Base-by-base conservation (phyloP, 1,284 basidiomycete genomes). In the Rhodotorula sp. region DNA sequence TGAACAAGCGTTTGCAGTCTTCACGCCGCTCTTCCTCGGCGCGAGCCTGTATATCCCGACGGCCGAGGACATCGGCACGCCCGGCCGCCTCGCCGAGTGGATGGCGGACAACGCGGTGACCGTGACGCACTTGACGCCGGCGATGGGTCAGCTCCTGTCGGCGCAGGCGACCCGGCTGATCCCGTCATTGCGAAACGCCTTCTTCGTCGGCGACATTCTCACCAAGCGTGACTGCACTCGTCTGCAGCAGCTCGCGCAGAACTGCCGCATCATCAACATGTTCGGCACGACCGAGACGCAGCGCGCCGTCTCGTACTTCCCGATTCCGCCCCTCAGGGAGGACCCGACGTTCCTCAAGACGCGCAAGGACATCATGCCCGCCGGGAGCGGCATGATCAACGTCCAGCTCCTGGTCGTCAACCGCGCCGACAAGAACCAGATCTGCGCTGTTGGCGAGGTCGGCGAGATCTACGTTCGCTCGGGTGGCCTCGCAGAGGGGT, bases 201-300 rank as follows among this genome's bases (percentile, higher is more conserved):
- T 99, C 85, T 99, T 99, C 80, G 97, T 99, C 68, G 97, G 97
- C n/a, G 97, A 99, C 80, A 90, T 99, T 48, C 88, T 99, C 70
- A 99, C 97, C 77, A 99, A 99, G 84, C 91, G 97, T 60, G 97
- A 99, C 82, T 99, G 97, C 82, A 88, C 92, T 56, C 91, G 97
- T 62, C 86, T 99, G 13, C 97, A 99, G 82, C 87, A 92, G 9
- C 89, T 99, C 60, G 97, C 97, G 1, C 84, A 89, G 46, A 97
- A 99, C 79, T 94, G 96, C 22, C 85, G 88, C 61, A 97, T 99
- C 82, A 90, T 99, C 83, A 99, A 99, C 85, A 99, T 99, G 97
- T 99, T 98, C 82, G 97, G 97, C 36, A 99, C 97, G 17, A 99
- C 97, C 36, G 97, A 99, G 83, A 99, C 97, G 8, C 97, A 99